A percentile compares a stretch with the other conserved stretches of the same genome.
Conservation (phyloP, 805 yeast species). For the Henningerozyma blattae region DNA sequence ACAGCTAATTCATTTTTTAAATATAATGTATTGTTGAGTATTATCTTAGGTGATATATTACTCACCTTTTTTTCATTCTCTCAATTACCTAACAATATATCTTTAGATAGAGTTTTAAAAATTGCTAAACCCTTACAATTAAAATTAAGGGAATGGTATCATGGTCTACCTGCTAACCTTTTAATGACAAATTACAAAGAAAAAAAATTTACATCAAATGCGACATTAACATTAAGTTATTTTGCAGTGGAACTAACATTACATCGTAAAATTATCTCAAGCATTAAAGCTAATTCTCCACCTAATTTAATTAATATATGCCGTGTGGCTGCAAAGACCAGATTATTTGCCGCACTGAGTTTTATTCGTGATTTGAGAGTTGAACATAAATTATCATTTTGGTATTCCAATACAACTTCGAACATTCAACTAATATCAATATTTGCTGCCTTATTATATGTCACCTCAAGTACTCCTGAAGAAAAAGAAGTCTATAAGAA, state of each 20-base stretch:
- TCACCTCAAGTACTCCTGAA: constrained; percentile 48
- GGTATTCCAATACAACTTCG: constrained; percentile 76
- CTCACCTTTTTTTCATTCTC: constrained; percentile 51
- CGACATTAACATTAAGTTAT: constrained; percentile 71
- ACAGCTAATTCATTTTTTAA: constrained; percentile 47
- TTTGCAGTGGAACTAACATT: constrained; percentile 82
- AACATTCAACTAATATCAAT: constrained; percentile 77
- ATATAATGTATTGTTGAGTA: constrained; percentile 57
- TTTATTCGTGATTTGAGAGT: constrained; percentile 64
- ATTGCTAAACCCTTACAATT: constrained; percentile 75
- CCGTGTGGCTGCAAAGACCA: constrained; percentile 72
- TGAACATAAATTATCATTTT: constrained; percentile 77
- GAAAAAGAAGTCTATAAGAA: constrained; percentile 56
- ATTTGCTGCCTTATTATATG: constrained; percentile 71
- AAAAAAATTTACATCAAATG: constrained; percentile 57
- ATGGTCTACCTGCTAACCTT: constrained; percentile 48
- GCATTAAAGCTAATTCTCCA: constrained; percentile 34
- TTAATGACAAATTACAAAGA: constrained; percentile 53
- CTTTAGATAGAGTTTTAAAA: constrained; percentile 54
- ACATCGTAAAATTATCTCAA: constrained; percentile 63
- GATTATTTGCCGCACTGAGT: constrained; percentile 72
- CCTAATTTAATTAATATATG: constrained; percentile 53
- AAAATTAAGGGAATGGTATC: constrained; percentile 65
- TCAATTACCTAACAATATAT: constrained; percentile 48
- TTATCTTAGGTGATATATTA: constrained; percentile 59